These are phyloP conservation scores for Fimicolochytrium jonesii DNA, from an alignment of 192 early-diverging fungal species.

Conservation along the genomic window DNA sequence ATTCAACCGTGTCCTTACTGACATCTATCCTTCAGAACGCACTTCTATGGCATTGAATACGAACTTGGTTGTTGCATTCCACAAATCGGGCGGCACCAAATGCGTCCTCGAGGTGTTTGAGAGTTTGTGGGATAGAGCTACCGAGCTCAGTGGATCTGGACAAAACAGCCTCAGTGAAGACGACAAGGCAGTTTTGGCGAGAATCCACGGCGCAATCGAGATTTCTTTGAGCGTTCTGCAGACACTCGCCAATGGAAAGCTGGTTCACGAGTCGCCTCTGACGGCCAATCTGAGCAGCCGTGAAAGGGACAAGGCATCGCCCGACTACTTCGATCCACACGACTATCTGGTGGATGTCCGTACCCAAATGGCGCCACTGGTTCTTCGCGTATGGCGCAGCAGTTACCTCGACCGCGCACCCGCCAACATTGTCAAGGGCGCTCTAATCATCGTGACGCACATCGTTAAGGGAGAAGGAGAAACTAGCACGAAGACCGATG, in stretches of 20 bases:
- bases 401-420: conserved; percentile 52
- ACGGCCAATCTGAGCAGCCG: conserved; percentile 48
- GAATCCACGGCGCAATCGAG: conserved; percentile 51
- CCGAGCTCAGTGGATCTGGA: conserved; percentile 22
- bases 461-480: conserved; percentile 76
- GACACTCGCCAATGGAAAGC: conserved; percentile 63
- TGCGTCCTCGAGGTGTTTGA: conserved; percentile 43
- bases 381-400: conserved; percentile 63
- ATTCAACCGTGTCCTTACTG: too few relatives aligned
- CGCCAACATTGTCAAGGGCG: conserved; percentile 47
- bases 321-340: conserved; percentile 67
- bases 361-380: conserved; percentile 52
- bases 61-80: conserved; percentile 56
- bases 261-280: conserved; percentile 70
- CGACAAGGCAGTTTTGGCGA: conserved; percentile 36
- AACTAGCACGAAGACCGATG: conserved; percentile 20
- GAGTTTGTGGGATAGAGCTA: conserved; percentile 45
- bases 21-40: conserved; percentile 54
- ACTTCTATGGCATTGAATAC: conserved; percentile 56
- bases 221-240: conserved; percentile 59
- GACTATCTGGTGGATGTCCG: conserved; percentile 66
- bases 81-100: conserved; percentile 51
- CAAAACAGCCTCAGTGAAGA: conserved; percentile 9
- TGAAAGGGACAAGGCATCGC: conserved; percentile 49
- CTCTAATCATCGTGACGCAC: conserved; percentile 60